Evolutionary conservation across 805 yeast species (phyloP), one percentile per base, ranked within the genome.

Genomic region (Brettanomyces bruxellensis): DNA sequence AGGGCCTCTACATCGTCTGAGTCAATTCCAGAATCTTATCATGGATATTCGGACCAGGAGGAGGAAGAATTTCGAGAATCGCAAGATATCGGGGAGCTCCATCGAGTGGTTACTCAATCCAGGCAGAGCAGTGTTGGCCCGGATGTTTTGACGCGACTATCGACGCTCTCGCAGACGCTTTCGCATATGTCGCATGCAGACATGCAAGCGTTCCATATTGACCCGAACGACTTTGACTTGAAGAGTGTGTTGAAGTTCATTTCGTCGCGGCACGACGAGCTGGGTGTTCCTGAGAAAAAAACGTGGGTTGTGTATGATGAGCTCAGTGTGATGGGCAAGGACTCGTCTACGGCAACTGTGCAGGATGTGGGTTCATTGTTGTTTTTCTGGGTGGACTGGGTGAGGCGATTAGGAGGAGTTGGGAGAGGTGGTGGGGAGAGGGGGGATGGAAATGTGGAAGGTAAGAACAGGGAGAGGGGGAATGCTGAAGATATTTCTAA

Each of bases 281-380:
- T 73, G 52, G 79, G 79, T 34, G 67, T 76, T 40, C 64, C 67
- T 40, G 57, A 36, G 8, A 46, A 62, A 55, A 32, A 62, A 61
- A 23, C 76, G 7, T 79, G 79, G 49, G 69, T 78, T 3, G 53
- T 62, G 2, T 69, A 73, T 55, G 55, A 63, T 48, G 65, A 71
- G 51, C 57, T 76, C 38, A 57, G 67, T 13, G 71, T 71, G 14
- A 59, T 54, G 44, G 83, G 82, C 44, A 63, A 68, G 39, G 79
- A 77, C 52, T 68, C 71, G 43, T 59, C 73, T 7, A 69, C 75
- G 44, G 61, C 78, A 0, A 59, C 68, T 48, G 64, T 67, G 18
- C 65, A 67, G 23, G 74, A 81, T 24, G 70, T 71, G 24, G 60
- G 66, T 11, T 77, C 74, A 55, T 48, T 74, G 5, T 60, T 75